These are phyloP conservation scores for Shiraia bambusicola DNA, from an alignment of 2,329 filamentous ascomycete species.

Conservation along the genomic window DNA sequence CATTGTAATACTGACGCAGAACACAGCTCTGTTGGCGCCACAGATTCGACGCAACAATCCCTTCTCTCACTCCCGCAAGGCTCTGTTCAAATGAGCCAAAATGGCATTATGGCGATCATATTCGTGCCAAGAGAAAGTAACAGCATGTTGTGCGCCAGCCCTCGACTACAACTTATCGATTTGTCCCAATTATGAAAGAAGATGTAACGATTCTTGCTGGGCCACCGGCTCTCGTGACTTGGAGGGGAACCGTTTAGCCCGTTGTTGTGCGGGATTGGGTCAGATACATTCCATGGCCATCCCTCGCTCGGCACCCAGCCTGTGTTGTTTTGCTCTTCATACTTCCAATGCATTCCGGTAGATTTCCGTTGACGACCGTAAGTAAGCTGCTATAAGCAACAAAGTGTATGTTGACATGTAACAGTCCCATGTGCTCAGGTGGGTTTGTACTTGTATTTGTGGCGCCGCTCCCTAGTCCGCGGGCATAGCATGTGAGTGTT, in stretches of 20 bases:
- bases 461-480: slow-evolving; percentile 18
- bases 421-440: slow-evolving; percentile 11
- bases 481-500: slow-evolving; percentile 1
- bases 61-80: too few species aligned
- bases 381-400: slow-evolving; percentile 31
- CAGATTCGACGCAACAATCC: background rate
- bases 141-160: too few species aligned
- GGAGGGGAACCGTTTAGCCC: background rate
- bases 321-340: slow-evolving; percentile 33
- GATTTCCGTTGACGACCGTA: slow-evolving; percentile 38
- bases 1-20: slow-evolving; percentile 18
- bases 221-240: too few species aligned
- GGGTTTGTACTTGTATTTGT: slow-evolving; percentile 19
- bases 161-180: too few species aligned
- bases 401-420: slow-evolving; percentile 35
- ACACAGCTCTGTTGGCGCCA: slow-evolving; percentile 1
- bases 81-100: too few species aligned
- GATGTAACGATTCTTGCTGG: too few species aligned
- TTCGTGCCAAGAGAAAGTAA: too few species aligned
- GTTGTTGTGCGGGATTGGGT: slow-evolving; percentile 1
- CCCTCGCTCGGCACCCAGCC: slow-evolving; percentile 22
- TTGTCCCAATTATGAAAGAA: too few species aligned
- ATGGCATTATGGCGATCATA: too few species aligned
- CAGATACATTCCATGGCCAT: slow-evolving; percentile 28
- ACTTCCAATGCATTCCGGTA: slow-evolving; percentile 39